phyloP scores from a whole-genome alignment of 192 early-diverging fungal genomes.

The Dissophora globulifera region DNA sequence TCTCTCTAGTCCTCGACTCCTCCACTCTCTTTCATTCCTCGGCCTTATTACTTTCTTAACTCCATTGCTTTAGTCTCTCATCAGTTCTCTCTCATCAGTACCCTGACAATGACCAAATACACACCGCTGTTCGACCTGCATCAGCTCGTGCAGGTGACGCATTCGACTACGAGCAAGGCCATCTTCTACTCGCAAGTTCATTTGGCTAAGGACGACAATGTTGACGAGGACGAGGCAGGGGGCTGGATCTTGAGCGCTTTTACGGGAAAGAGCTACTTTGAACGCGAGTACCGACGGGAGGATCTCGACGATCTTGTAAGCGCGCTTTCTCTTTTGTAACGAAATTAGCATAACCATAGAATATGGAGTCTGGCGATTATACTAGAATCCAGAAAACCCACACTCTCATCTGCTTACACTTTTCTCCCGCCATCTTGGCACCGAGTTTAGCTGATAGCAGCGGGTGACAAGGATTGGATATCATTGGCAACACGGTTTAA shows the following conservation, averaged over 20 bases:
- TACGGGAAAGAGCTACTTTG: constrained; percentile 47
- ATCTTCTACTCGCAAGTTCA: constrained; percentile 47
- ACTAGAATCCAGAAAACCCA: too few relatives aligned
- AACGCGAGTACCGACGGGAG: constrained; percentile 45
- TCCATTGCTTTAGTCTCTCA: too few relatives aligned
- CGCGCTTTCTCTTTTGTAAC: background rate
- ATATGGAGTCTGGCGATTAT: too few relatives aligned
- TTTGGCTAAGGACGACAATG: constrained; percentile 19
- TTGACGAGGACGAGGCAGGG: constrained; percentile 46
- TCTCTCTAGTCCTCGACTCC: too few relatives aligned
- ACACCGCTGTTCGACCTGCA: constrained; percentile 30
- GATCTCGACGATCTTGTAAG: constrained; percentile 29
- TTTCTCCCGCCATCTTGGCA: background rate
- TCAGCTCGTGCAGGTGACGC: constrained; percentile 42
- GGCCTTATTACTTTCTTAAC: background rate
- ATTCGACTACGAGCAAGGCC: constrained; percentile 44
- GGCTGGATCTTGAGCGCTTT: constrained; percentile 46
- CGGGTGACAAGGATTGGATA: constrained; percentile 40
- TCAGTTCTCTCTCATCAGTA: too few relatives aligned
- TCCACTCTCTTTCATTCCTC: background rate
- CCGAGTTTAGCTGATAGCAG: background rate
- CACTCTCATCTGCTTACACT: too few relatives aligned
- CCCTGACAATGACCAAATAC: constrained; percentile 29
- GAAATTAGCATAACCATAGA: too few relatives aligned
- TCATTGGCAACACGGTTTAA: constrained; percentile 43